Evolutionary conservation across 257 asterid genomes (phyloP), one percentile per base, ranked within the genome.

Genomic region (Penstemon davidsonii): DNA sequence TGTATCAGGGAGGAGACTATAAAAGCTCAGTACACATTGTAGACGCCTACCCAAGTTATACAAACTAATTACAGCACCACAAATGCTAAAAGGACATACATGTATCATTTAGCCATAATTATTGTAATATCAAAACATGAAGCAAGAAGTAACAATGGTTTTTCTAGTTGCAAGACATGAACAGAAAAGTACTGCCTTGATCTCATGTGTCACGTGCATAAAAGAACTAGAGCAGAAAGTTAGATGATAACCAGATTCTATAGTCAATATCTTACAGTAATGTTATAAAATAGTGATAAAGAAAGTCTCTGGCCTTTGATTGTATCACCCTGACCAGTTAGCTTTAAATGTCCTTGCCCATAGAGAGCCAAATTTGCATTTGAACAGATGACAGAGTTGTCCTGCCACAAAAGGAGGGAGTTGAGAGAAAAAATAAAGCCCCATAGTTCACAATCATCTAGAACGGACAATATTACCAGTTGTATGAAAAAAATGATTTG

Each of bases 301-400:
- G 96, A 87, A 74, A 92, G 90, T 65, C 95, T 80, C 79, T 92
- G 98, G 81, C 96, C 86, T 85, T 81, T 90, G 80, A 92, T 86
- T 62, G 97, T 86, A 86, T 92, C 97, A 73, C 96, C 98, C 61
- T 80, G 80, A 71, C 97, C 98, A 52, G 91, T 87, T 78, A 92
- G 81, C 74, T 77, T 73, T 37, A 92, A 82, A 66, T 79, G 91
- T 67, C 98, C 98, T 76, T 88, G 98, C 64, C 98, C 98, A 80
- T 80, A 90, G 25, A 90, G 80, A 75, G 79, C 98, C 82, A 92
- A 79, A 70, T 92, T 85, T 64, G 96, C 90, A 85, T 92, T 92
- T 81, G 98, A 92, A 83, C 85, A 80, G 59, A 92, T 88, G 75
- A 88, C 82, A 64, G 98, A 92, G 79, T 80, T 76, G 75, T 88